phyloP scores from a whole-genome alignment of 257 asterid species.

The Eustoma russellianum region DNA sequence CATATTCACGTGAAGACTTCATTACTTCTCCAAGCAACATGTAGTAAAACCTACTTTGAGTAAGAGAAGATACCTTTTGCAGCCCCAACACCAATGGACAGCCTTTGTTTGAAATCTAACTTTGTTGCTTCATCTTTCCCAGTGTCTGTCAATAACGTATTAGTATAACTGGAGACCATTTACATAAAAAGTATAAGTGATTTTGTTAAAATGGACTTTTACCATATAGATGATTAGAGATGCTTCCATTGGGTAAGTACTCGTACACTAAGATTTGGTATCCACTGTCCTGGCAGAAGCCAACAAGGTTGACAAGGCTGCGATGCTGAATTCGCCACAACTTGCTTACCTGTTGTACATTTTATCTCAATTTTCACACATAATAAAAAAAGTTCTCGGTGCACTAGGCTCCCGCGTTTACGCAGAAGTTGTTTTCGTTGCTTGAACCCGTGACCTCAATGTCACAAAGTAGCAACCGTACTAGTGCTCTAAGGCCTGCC shows the following conservation, averaged over 20 bases:
- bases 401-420: no score
- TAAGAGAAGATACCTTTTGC: conserved; percentile 55
- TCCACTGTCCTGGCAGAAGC: conserved; percentile 63
- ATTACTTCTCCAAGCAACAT: background rate
- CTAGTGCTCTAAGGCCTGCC: no score
- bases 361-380: no score
- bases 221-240: conserved; percentile 62
- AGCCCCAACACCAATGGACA: conserved; percentile 61
- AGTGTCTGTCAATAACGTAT: conserved; percentile 13
- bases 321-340: conserved; percentile 47
- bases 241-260: conserved; percentile 58
- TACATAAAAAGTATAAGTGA: no score
- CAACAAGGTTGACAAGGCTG: conserved; percentile 51
- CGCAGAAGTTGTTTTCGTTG: no score
- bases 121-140: conserved; percentile 33
- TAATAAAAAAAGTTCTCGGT: no score
- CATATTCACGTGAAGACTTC: conserved; percentile 1
- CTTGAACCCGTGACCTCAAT: no score
- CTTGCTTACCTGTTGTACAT: conserved; percentile 36
- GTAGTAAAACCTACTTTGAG: background rate
- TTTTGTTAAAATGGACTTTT: background rate
- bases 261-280: conserved; percentile 65
- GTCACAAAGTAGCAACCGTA: no score
- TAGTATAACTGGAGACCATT: no score
- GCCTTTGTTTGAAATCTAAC: conserved; percentile 73